Conservation (phyloP, 129 eudicot species). For the Kitagawia praeruptora region DNA sequence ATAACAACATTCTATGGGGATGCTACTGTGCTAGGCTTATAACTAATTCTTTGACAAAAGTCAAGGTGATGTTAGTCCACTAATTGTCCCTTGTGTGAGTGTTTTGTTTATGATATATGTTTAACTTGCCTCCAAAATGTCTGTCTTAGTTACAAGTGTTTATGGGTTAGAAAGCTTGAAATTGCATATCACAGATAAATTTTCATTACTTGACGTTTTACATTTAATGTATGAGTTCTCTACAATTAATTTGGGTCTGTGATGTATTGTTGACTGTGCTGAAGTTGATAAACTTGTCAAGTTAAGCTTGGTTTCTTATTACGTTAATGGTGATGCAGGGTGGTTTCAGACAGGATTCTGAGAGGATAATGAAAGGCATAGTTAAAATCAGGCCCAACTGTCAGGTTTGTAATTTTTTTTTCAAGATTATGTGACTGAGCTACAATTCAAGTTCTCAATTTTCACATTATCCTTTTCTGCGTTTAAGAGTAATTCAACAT, state of each 20-base stretch:
- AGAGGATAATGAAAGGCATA: conserved; percentile 64
- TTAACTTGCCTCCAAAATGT: neutral
- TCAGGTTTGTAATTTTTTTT: conserved; percentile 40
- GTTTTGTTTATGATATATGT: neutral
- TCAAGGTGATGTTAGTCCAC: neutral
- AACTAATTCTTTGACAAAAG: neutral
- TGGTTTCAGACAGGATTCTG: conserved; percentile 75
- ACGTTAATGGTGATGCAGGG: conserved; percentile 33
- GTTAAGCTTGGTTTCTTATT: conserved; percentile 9
- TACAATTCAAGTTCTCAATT: neutral
- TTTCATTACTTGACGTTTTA: neutral
- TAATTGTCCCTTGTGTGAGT: neutral
- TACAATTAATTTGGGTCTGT: neutral
- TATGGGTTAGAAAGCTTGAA: neutral
- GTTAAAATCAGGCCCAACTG: conserved; percentile 40
- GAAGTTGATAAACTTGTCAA: neutral
- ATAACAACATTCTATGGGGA: neutral
- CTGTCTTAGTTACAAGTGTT: neutral
- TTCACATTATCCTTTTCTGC: neutral
- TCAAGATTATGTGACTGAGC: neutral
- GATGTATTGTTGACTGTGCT: neutral
- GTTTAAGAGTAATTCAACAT: neutral
- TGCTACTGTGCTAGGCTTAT: neutral
- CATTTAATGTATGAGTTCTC: neutral
- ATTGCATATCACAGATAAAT: neutral